Evolutionary conservation across 306 rosid genomes (phyloP), one percentile per base, ranked within the genome.

Genomic region (Hippophae rhamnoides): DNA sequence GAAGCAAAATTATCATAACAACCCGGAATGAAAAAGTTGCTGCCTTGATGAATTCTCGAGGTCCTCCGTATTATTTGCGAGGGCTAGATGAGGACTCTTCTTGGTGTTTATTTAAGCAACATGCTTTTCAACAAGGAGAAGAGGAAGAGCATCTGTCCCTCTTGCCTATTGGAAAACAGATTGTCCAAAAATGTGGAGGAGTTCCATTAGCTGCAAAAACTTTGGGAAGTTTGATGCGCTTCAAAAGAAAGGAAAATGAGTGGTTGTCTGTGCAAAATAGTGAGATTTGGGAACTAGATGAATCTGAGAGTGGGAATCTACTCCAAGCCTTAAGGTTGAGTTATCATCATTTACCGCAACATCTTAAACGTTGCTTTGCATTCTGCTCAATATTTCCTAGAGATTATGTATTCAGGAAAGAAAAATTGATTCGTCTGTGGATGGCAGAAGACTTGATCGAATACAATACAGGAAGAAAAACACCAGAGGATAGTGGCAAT

Each of bases 381-480:
- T 62, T 56, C 2, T 69, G 59, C 43, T 69, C 68, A 0, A 10
- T 69, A 5, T 18, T 18, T 18, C 23, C 23, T 18, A 18, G 23
- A 18, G 23, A 40, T 12, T 69, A 42, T 43, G 46, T 13, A 3
- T 40, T 62, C 52, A 56, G 56, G 38, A 62, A 56, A 54, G 10
- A 56, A 2, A 18, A 48, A 3, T 13, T 62, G 5, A 40, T 69
- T 31, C 49, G 6, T 3, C n/a, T 61, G 7, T 69, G 69, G 74
- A 63, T 70, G 64, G 64, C 50, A 3, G 64, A 57, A 31, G 74
- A 63, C 7, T 70, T 70, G 0, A n/a, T 66, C 57, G 50, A 18
- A 48, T 11, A 6, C 41, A 58, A 7, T 18, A 18, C 23, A n/a
- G 25, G 8, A 8, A 52, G 52, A 10, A 57, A 49, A 54, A n/a